Conservation (phyloP, 768 basidiomycete genomes). For the Tylopilus rubrobrunneus region DNA sequence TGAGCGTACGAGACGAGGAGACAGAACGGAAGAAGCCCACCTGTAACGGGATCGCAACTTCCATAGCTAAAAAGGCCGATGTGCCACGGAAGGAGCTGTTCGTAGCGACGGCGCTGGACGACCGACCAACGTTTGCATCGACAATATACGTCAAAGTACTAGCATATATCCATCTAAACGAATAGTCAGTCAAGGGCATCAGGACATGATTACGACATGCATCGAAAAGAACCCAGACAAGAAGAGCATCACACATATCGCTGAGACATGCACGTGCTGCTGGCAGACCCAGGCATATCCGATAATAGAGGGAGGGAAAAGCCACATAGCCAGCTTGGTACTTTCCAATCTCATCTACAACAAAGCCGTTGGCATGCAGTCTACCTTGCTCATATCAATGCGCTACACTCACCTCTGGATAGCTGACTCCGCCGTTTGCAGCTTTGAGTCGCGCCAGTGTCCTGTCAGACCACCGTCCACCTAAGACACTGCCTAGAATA, state of each 20-base stretch:
- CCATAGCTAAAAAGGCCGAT: conserved; percentile 65
- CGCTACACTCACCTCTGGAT: conserved; percentile 57
- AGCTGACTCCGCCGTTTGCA: conserved; percentile 43
- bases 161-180: conserved; percentile 55
- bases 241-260: conserved; percentile 72
- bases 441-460: conserved; percentile 43
- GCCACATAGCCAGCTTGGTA: conserved; percentile 51
- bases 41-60: conserved; percentile 76
- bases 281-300: conserved; percentile 78
- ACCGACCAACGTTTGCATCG: conserved; percentile 80
- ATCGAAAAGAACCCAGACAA: conserved; percentile 68
- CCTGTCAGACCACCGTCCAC: conserved; percentile 59
- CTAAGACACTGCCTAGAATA: conserved; percentile 51
- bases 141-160: conserved; percentile 83
- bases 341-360: conserved; percentile 71
- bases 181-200: not conserved
- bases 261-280: conserved; percentile 60
- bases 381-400: not conserved
- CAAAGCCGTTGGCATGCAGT: not conserved
- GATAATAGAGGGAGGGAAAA: conserved; percentile 53
- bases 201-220: conserved; percentile 37
- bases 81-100: conserved; percentile 75
- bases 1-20: not conserved
- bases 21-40: not conserved
- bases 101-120: conserved; percentile 70